Conservation (phyloP, 768 basidiomycete genomes). For the Panellus pusillus region DNA sequence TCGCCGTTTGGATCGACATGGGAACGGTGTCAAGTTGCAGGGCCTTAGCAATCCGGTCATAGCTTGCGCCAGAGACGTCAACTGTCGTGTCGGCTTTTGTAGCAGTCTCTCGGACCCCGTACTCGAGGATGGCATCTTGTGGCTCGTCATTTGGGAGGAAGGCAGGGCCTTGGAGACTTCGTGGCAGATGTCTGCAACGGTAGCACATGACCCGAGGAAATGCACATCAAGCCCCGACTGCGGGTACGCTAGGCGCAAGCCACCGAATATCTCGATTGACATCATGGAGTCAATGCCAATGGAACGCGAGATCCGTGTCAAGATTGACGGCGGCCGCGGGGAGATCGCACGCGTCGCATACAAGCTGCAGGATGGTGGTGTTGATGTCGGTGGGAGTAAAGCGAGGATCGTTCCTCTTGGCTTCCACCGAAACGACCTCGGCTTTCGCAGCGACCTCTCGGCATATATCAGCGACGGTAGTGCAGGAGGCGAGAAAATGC, state of each 20-base stretch:
- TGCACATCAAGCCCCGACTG: conserved; percentile 29
- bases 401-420: background rate
- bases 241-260: conserved; percentile 38
- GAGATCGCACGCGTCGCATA: conserved; percentile 44
- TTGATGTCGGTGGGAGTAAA: conserved; percentile 6
- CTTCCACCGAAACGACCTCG: too few relatives aligned
- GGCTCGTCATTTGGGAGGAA: too few relatives aligned
- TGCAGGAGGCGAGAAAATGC: conserved; percentile 34
- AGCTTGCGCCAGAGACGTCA: too few relatives aligned
- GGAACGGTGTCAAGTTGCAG: conserved; percentile 31
- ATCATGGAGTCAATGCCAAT: conserved; percentile 68
- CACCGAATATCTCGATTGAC: conserved; percentile 55
- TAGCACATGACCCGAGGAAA: conserved; percentile 36
- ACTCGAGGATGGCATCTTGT: too few relatives aligned
- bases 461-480: conserved; percentile 38
- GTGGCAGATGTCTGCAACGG: conserved; percentile 35
- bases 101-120: too few relatives aligned
- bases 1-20: conserved; percentile 36
- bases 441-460: conserved; percentile 25
- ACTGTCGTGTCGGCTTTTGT: too few relatives aligned
- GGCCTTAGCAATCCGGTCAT: conserved; percentile 12
- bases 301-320: conserved; percentile 43
- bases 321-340: conserved; percentile 34
- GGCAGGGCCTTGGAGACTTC: conserved; percentile 20
- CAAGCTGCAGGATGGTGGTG: conserved; percentile 32